Base-by-base conservation (phyloP, 2,329 filamentous ascomycete species). In the Sporothrix luriei region DNA sequence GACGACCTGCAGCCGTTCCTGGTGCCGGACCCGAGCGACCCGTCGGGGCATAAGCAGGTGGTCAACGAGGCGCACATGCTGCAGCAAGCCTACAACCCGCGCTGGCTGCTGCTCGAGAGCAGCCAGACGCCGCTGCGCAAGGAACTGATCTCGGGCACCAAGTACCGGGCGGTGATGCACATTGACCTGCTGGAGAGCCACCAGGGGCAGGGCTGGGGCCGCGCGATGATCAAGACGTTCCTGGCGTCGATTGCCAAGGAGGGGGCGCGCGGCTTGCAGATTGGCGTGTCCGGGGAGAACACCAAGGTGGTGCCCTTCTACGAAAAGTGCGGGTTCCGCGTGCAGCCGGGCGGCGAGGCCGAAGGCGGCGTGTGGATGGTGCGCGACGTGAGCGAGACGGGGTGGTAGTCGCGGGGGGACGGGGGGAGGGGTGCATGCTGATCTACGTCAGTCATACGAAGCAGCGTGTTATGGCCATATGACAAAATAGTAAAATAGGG, bases 301-400 rank as follows among this genome's bases (percentile, higher is more conserved):
- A 76, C 72, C 6, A 80, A 81, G 76, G 83, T 84, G 16, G 79
- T 85, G 55, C 73, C 75, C 57, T 84, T 84, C 73, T 85, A 85
- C 73, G 79, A 84, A 75, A 80, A 75, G 75, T 72, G 82, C 70
- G 83, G 82, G 48, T 84, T 85, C 70, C 76, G 77, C 69, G 74
- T 82, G 10, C 75, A 78, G 71, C 75, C 77, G 5, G 78, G 78
- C 2, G 79, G 77, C 4, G 77, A 78, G 62, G 76, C 74, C 71
- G 77, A 76, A 55, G 73, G 73, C 9, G 77, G 77, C 55, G 78
- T 80, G 49, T 79, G 76, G 77, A 83, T 84, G 81, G 79, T 82
- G 69, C 78, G 75, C 73, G 80, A 82, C 68, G 72, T 81, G 40
- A 62, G n/a, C 24, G 38, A 65, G 67, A 66, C 52, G 19, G 66